Evolutionary conservation across 768 basidiomycete genomes (phyloP).

Genomic region (Phaffia australis): DNA sequence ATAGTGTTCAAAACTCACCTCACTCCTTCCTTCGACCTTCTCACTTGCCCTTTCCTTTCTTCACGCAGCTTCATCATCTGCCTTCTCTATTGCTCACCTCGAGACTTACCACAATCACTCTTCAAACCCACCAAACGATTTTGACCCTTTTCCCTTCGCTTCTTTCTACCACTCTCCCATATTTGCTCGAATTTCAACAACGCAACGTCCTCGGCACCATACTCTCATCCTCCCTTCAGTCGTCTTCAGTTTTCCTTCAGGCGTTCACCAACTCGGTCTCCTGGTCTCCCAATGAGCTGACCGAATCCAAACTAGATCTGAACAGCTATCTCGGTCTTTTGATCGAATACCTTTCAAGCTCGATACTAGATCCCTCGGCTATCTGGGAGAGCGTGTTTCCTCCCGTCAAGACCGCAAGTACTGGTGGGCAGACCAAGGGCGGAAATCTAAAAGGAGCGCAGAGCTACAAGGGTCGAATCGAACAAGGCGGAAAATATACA

Average conservation of each 20-base stretch:
- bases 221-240: constrained; percentile 36
- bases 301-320: constrained; percentile 29
- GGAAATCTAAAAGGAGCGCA: constrained; percentile 25
- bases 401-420: constrained; percentile 28
- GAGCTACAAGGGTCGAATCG: constrained; percentile 15
- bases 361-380: constrained; percentile 34
- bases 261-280: background rate
- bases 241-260: constrained; percentile 22
- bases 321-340: constrained; percentile 29
- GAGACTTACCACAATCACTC: constrained; percentile 38
- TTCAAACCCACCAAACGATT: constrained; percentile 57
- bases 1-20: background rate
- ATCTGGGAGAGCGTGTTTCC: constrained; percentile 38
- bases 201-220: constrained; percentile 38
- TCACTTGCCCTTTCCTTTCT: background rate
- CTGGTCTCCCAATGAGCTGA: constrained; percentile 1
- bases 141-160: constrained; percentile 56
- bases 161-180: constrained; percentile 50
- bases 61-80: constrained; percentile 68
- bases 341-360: constrained; percentile 34
- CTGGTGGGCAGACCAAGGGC: constrained; percentile 24
- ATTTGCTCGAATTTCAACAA: constrained; percentile 43
- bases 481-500: background rate
- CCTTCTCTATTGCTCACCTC: constrained; percentile 70
- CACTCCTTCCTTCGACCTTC: background rate